Evolutionary conservation across 2,329 filamentous ascomycete genomes (phyloP), one percentile per base, ranked within the genome.

Genomic region (Fusarium torreyae): DNA sequence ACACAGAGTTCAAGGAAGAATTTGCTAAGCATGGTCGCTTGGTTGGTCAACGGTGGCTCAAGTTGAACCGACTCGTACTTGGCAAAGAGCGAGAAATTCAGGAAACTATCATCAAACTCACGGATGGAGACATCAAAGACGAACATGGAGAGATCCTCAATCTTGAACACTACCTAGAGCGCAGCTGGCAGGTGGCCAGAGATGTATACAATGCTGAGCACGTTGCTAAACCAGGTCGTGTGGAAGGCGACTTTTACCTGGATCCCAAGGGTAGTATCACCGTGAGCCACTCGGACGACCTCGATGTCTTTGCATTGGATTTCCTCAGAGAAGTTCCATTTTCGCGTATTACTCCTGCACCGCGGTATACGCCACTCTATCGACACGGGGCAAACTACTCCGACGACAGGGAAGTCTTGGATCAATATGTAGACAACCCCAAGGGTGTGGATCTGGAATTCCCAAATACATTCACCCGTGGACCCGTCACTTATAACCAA

Each of bases 361-460:
- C 36, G 22, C 36, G 28, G 15, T n/a, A 59, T 40, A 39, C 42
- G 7, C 67, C 67, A 14, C n/a, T 74, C 14, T 73, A 70, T 22
- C 61, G 71, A 31, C 56, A 70, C 26, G 67, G 59, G 11, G 71
- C 59, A n/a, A 73, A 72, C 52, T 74, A 66, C 38, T 33, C 24
- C 13, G 57, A 66, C 20, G 13, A 34, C 4, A 34, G 43, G 28
- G 2, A 38, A 6, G 22, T 43, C 10, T 26, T 43, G 14, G 15
- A 22, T 31, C 10, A 31, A 31, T 31, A 31, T 31, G 4, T 31
- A 13, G 28, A 31, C 5, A 10, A 31, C 10, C 28, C 28, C 5
- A 5, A 11, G 10, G 28, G 3, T 31, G 28, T 31, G 28, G 10
- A 10, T 31, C 10, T 11, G 28, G 13, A 10, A 31, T 31, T 31